These are phyloP conservation scores for Chlorella sp. DNA, from an alignment of 139 green algal genomes.

Conservation along the genomic window DNA sequence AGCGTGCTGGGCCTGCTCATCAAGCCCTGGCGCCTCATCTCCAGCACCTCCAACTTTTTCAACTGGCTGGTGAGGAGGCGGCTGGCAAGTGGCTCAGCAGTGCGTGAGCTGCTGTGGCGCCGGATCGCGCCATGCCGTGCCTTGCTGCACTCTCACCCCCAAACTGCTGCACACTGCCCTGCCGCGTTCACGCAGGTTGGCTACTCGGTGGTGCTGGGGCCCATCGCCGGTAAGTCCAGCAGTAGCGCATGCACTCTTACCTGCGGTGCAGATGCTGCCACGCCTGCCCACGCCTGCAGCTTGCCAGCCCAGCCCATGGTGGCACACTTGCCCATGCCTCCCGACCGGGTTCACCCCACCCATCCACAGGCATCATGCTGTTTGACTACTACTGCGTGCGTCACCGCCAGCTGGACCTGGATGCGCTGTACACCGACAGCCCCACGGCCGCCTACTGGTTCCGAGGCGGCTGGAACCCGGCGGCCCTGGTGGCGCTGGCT, in stretches of 20 bases:
- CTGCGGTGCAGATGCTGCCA: not conserved
- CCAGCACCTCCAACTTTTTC: conserved; percentile 1
- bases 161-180: no score
- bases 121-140: no score
- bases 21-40: conserved; percentile 12
- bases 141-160: no score
- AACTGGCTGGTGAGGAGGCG: not conserved
- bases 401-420: not conserved
- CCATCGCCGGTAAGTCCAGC: not conserved
- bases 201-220: conserved; percentile 7
- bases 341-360: no score
- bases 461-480: not conserved
- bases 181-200: no score
- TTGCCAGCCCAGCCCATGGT: no score
- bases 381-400: conserved; percentile 1
- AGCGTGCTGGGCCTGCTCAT: conserved; percentile 3
- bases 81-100: no score
- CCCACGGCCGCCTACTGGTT: not conserved
- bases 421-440: not conserved
- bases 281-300: no score
- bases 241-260: not conserved
- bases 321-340: no score
- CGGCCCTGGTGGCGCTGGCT: not conserved
- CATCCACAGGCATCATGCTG: not conserved
- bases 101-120: no score